A percentile compares a stretch with the other conserved stretches of the same genome.
Evolutionary conservation across 345 rosid species (phyloP).

Genomic region (Eucalyptus virginea): DNA sequence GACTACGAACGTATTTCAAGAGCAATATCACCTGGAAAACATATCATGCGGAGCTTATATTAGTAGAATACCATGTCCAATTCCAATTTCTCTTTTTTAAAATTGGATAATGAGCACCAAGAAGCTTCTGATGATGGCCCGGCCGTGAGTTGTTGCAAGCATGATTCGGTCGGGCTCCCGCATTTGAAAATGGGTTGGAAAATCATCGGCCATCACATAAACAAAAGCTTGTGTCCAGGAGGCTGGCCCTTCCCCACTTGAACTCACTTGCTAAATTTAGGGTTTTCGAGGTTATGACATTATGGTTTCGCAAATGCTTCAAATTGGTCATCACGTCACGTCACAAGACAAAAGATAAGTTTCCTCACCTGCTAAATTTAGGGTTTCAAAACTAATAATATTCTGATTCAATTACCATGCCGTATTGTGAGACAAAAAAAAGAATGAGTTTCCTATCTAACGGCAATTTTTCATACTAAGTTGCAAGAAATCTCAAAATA

Average conservation of each 20-base stretch:
- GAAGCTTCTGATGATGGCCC: not conserved
- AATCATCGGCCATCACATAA: not conserved
- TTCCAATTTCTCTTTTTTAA: not conserved
- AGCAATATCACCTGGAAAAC: not conserved
- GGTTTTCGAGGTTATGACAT: not conserved
- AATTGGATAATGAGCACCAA: not conserved
- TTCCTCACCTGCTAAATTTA: no score
- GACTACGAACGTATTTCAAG: not conserved
- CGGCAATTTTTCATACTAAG: not conserved
- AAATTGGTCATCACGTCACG: not conserved
- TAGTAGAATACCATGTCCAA: not conserved
- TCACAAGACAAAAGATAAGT: not conserved
- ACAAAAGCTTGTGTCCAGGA: not conserved
- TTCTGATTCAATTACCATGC: accelerated
- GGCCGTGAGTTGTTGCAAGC: not conserved
- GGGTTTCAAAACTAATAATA: no score
- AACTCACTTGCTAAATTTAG: not conserved
- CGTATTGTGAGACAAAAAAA: not conserved
- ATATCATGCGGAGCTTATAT: not conserved
- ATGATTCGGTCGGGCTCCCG: not conserved
- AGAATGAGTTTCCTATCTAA: not conserved
- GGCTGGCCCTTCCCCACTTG: not conserved
- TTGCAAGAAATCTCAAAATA: no score
- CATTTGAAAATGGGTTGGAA: not conserved
- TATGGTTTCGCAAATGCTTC: not conserved